phyloP scores from a whole-genome alignment of 106 monocot genomes.

The Iris macrosiphon region DNA sequence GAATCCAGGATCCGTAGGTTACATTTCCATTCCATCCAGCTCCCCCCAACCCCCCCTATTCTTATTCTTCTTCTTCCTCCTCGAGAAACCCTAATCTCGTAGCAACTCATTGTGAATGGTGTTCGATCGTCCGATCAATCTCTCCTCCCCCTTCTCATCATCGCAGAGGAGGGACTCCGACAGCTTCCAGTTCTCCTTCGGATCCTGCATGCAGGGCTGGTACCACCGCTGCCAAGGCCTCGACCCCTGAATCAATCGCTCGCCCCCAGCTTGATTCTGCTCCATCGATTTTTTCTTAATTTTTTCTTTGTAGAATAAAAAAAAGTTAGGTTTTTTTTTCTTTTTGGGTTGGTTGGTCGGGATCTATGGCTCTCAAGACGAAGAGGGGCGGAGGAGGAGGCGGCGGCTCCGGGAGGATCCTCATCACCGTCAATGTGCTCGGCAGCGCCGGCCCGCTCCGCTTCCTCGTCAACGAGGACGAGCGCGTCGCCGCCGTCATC shows the following conservation, averaged over 20 bases:
- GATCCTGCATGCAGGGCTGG: constrained; percentile 54
- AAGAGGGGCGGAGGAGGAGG: constrained; percentile 1
- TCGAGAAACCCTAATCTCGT: background rate
- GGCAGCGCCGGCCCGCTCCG: constrained; percentile 30
- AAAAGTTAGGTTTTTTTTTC: too few relatives aligned
- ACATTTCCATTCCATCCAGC: too few relatives aligned
- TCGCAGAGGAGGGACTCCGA: background rate
- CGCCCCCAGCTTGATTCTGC: background rate
- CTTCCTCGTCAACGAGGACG: constrained; percentile 20
- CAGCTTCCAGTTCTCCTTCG: background rate
- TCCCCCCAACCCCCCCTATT: too few relatives aligned
- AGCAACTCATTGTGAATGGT: constrained; percentile 11
- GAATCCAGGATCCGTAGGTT: too few relatives aligned
- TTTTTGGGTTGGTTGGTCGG: too few relatives aligned
- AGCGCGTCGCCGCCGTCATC: constrained; percentile 18
- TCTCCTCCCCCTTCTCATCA: background rate
- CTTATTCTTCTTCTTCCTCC: too few relatives aligned
- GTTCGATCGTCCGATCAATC: background rate
- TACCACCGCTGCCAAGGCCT: constrained; percentile 40
- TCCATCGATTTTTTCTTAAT: too few relatives aligned
- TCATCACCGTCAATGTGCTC: constrained; percentile 24
- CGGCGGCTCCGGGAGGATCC: constrained; percentile 5
- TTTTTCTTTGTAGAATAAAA: too few relatives aligned
- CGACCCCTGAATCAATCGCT: constrained; percentile 24
- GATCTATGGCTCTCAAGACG: too few relatives aligned